Evolutionary conservation across 129 eudicot species (phyloP).

Genomic region (Rutidosis leptorrhynchoides): DNA sequence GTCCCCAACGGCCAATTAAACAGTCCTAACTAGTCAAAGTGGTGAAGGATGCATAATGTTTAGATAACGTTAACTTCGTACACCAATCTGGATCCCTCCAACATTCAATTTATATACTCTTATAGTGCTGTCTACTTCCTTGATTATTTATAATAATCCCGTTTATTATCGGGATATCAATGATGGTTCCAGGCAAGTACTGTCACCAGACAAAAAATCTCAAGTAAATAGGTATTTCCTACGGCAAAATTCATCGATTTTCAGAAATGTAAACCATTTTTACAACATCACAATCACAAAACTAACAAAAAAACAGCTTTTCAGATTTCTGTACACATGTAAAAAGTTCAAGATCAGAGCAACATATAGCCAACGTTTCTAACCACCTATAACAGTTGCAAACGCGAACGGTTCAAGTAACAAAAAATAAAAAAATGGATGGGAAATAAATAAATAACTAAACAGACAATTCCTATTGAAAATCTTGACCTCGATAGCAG

Average conservation of each 20-base stretch:
- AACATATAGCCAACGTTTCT: slow-evolving; percentile 1
- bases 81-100: background rate
- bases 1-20: background rate
- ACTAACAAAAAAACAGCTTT: slow-evolving; percentile 12
- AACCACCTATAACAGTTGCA: slow-evolving; percentile 4
- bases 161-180: background rate
- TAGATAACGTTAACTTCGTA: background rate
- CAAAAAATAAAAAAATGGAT: background rate
- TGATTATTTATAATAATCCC: background rate
- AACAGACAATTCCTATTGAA: background rate
- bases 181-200: background rate
- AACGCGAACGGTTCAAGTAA: background rate
- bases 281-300: slow-evolving; percentile 5
- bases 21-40: background rate
- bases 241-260: background rate
- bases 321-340: slow-evolving; percentile 3
- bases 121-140: background rate
- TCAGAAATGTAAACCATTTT: background rate
- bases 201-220: background rate
- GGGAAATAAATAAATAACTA: background rate
- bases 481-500: slow-evolving; percentile 17
- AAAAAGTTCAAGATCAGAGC: slow-evolving; percentile 17
- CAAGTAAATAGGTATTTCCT: background rate
- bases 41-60: background rate
- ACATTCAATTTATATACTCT: background rate